Conservation (phyloP, 768 basidiomycete genomes). For the Hericium erinaceus region DNA sequence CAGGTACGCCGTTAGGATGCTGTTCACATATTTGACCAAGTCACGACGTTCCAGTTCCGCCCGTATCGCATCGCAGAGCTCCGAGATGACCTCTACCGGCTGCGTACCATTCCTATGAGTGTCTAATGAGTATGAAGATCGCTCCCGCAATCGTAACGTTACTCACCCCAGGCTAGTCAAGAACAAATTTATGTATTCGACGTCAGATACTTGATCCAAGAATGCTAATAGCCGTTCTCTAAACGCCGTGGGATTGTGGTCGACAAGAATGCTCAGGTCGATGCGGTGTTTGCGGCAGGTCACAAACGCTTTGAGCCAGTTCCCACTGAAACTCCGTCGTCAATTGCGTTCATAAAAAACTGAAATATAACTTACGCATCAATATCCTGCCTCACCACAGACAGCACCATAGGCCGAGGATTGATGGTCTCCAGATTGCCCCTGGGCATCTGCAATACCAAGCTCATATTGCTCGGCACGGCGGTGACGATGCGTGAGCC, state of each 20-base stretch:
- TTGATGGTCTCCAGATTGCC: conserved; percentile 95
- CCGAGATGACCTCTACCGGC: conserved; percentile 47
- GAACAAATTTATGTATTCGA: conserved; percentile 90
- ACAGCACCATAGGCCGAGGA: conserved; percentile 85
- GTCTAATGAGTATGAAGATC: not conserved
- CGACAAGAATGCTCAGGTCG: conserved; percentile 82
- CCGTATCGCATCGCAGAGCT: conserved; percentile 72
- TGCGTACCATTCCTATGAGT: conserved; percentile 49
- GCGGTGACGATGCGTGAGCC: conserved; percentile 85
- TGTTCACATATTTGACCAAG: conserved; percentile 75
- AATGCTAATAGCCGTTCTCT: conserved; percentile 53
- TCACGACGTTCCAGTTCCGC: conserved; percentile 61
- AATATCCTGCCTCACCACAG: conserved; percentile 70
- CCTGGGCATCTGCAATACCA: conserved; percentile 95
- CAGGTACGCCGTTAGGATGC: conserved; percentile 86
- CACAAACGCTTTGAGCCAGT: conserved; percentile 82
- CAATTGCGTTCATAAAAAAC: not conserved
- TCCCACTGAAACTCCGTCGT: conserved; percentile 34
- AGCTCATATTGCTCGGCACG: conserved; percentile 77
- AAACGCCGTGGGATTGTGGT: conserved; percentile 66
- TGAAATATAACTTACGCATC: conserved; percentile 42
- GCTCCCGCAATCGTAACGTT: not conserved
- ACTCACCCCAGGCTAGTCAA: conserved; percentile 75
- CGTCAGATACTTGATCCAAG: conserved; percentile 78
- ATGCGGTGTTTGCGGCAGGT: conserved; percentile 91